Evolutionary conservation across 306 rosid genomes (phyloP).

Genomic region (Cucurbita maxima): DNA sequence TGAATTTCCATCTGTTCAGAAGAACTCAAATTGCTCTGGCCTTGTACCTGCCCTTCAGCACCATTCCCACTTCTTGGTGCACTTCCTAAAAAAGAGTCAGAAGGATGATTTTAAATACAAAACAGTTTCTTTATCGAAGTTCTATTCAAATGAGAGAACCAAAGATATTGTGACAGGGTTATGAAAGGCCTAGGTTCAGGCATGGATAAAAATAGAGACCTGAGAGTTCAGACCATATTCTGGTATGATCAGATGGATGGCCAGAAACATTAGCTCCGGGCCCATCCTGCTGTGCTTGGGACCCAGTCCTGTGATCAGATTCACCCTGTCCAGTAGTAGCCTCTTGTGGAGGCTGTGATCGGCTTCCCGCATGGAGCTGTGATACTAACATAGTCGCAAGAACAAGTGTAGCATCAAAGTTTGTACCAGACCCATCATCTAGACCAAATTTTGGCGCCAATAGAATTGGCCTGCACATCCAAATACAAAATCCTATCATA

Average conservation of each 20-base stretch:
- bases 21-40: conserved; percentile 33
- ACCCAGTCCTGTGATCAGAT: conserved; percentile 32
- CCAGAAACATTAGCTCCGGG: conserved; percentile 41
- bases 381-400: conserved; percentile 90
- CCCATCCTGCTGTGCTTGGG: conserved; percentile 32
- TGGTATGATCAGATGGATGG: conserved; percentile 82
- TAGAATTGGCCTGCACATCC: conserved; percentile 63
- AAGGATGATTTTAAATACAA: not conserved
- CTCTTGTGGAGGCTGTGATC: conserved; percentile 43
- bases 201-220: conserved; percentile 29
- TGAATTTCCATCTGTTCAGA: conserved; percentile 45
- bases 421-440: conserved; percentile 65
- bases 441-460: conserved; percentile 83
- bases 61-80: conserved; percentile 34
- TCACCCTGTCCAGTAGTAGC: conserved; percentile 26
- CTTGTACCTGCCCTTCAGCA: conserved; percentile 38
- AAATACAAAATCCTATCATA: not conserved
- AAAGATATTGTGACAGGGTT: not conserved
- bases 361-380: conserved; percentile 45
- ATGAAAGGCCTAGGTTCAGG: not conserved
- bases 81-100: conserved; percentile 34
- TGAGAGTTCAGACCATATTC: conserved; percentile 91
- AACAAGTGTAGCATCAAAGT: conserved; percentile 84
- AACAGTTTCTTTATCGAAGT: not conserved
- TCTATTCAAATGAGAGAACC: not conserved